A percentile compares a stretch with the other conserved stretches of the same genome.
Conservation (phyloP, 148 eudicot genomes). For the Camellia japonica region DNA sequence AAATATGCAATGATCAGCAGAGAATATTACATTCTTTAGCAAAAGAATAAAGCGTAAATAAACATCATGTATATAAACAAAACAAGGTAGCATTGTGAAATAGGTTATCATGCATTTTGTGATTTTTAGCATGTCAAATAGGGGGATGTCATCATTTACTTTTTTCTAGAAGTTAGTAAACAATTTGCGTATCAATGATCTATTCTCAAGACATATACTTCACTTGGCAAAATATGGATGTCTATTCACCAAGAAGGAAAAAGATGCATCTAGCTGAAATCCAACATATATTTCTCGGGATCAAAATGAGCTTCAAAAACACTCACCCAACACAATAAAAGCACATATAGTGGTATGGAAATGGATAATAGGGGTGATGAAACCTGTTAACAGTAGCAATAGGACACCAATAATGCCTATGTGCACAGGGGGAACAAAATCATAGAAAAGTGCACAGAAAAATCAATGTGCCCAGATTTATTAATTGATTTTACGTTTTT, state of each 20-base stretch:
- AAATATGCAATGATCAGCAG: slow-evolving; percentile 11
- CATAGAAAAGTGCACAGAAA: no score
- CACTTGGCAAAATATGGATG: not conserved
- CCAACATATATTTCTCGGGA: not conserved
- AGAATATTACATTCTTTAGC: not conserved
- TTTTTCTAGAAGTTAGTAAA: not conserved
- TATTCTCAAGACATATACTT: not conserved
- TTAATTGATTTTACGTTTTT: not conserved
- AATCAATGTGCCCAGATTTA: no score
- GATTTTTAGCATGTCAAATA: not conserved
- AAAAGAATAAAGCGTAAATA: not conserved
- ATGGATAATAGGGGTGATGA: not conserved
- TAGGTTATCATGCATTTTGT: not conserved
- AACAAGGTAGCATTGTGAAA: not conserved
- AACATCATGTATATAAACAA: not conserved
- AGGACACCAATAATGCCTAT: no score
- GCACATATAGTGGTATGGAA: not conserved
- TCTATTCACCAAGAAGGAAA: not conserved
- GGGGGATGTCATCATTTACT: not conserved
- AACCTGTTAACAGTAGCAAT: not conserved
- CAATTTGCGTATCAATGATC: not conserved
- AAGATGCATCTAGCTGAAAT: not conserved
- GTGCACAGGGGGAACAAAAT: no score
- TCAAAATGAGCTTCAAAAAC: not conserved
- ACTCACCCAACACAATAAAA: not conserved